A percentile compares a stretch with the other conserved stretches of the same genome.
Conservation (phyloP, 768 basidiomycete genomes). For the Sporobolomyces roseus region DNA sequence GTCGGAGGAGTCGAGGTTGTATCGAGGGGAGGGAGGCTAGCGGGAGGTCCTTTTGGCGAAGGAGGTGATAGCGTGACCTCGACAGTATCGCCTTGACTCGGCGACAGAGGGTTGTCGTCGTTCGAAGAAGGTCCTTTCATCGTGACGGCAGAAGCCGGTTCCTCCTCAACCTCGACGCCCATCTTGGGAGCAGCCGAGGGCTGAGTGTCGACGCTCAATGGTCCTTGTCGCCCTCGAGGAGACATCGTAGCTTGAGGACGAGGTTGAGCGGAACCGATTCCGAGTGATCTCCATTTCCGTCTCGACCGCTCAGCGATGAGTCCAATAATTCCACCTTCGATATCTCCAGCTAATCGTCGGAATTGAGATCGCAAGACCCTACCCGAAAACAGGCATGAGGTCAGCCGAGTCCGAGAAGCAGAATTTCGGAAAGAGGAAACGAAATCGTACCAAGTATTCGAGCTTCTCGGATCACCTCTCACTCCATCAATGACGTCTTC, state of each 20-base stretch:
- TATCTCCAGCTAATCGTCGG: slow-evolving; percentile 8
- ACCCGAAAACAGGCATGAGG: too few species aligned
- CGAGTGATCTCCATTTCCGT: slow-evolving; percentile 38
- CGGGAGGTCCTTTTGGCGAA: slow-evolving; percentile 11
- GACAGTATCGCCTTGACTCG: slow-evolving; percentile 1
- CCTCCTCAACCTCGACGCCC: slow-evolving; percentile 8
- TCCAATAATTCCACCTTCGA: slow-evolving; percentile 26
- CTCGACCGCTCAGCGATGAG: slow-evolving; percentile 31
- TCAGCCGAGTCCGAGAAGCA: background rate
- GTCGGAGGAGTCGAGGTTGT: slow-evolving; percentile 6
- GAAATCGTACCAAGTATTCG: slow-evolving; percentile 26
- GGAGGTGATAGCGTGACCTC: slow-evolving; percentile 33
- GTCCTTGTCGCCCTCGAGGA: background rate
- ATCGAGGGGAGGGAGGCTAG: background rate
- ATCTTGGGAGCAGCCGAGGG: background rate
- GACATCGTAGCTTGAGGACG: slow-evolving; percentile 13
- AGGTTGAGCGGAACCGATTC: slow-evolving; percentile 21
- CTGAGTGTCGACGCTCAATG: slow-evolving; percentile 19
- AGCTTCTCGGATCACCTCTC: slow-evolving; percentile 43
- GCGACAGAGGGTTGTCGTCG: slow-evolving; percentile 6
- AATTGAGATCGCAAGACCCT: slow-evolving; percentile 32
- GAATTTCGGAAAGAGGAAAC: too few species aligned
- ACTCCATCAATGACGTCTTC: slow-evolving; percentile 66
- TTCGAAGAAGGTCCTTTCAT: background rate
- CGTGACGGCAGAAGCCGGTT: slow-evolving; percentile 2